Conservation (phyloP, 1,284 basidiomycete genomes). For the Pseudozyma thailandica region DNA sequence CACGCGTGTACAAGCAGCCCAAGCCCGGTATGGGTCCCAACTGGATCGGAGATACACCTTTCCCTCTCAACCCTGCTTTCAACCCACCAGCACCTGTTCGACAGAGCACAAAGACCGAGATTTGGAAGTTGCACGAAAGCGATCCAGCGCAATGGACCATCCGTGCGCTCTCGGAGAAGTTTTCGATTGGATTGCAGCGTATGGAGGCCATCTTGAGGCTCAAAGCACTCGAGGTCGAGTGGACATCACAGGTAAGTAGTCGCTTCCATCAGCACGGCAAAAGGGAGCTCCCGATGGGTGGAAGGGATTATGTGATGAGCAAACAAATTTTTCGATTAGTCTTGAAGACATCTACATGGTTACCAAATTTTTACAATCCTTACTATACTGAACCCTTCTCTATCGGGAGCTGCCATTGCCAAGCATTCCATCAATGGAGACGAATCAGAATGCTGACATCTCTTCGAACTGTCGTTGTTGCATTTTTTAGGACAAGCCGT, state of each 20-base stretch:
- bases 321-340: slow-evolving; percentile 62
- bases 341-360: slow-evolving; percentile 65
- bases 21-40: slow-evolving; percentile 59
- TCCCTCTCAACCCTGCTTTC: slow-evolving; percentile 66
- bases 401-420: slow-evolving; percentile 20
- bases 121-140: slow-evolving; percentile 59
- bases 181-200: slow-evolving; percentile 55
- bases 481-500: slow-evolving; percentile 48
- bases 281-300: slow-evolving; percentile 27
- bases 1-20: slow-evolving; percentile 54
- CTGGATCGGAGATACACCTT: slow-evolving; percentile 65
- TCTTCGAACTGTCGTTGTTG: background rate
- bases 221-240: slow-evolving; percentile 63
- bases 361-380: slow-evolving; percentile 55
- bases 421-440: background rate
- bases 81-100: slow-evolving; percentile 61
- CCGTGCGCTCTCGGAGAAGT: slow-evolving; percentile 58
- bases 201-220: slow-evolving; percentile 62
- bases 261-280: background rate
- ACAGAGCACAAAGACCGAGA: slow-evolving; percentile 55
- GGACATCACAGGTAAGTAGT: slow-evolving; percentile 53
- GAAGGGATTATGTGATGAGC: slow-evolving; percentile 40
- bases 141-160: slow-evolving; percentile 59
- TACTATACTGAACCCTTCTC: slow-evolving; percentile 49
- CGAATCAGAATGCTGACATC: slow-evolving; percentile 10